phyloP scores from a whole-genome alignment of 73 alveolate species.

The Paramecium pentaurelia region DNA sequence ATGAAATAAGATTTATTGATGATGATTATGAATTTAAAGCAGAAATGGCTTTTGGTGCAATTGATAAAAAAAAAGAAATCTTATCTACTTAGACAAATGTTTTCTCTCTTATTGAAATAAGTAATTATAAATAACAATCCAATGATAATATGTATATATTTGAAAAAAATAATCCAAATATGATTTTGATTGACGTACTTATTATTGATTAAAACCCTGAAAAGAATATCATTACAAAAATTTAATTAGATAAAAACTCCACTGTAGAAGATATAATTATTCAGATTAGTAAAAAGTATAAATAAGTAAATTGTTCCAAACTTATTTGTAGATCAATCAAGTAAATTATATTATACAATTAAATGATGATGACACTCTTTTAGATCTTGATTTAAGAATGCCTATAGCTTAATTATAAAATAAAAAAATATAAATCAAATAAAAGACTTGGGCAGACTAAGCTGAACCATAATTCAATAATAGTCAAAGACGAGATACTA shows the following conservation, averaged over 20 bases:
- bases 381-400: constrained; percentile 28
- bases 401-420: not conserved
- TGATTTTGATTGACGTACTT: not conserved
- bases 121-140: not conserved
- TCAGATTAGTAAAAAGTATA: not conserved
- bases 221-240: not conserved
- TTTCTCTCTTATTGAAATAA: not conserved
- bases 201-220: not conserved
- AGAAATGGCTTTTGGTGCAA: constrained; percentile 20
- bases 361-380: not conserved
- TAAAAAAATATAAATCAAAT: not conserved
- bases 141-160: not conserved
- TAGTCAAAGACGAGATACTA: not conserved
- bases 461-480: not conserved
- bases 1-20: constrained; percentile 5
- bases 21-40: constrained; percentile 37
- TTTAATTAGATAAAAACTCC: not conserved
- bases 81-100: not conserved
- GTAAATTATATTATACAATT: not conserved
- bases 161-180: not conserved
- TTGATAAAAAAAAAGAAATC: constrained; percentile 28
- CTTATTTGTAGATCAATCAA: not conserved
- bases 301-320: not conserved
- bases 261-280: not conserved
- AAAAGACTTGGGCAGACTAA: constrained; percentile 34